These are phyloP conservation scores for Smallanthus sonchifolius DNA, from an alignment of 129 eudicot genomes.

Conservation along the genomic window DNA sequence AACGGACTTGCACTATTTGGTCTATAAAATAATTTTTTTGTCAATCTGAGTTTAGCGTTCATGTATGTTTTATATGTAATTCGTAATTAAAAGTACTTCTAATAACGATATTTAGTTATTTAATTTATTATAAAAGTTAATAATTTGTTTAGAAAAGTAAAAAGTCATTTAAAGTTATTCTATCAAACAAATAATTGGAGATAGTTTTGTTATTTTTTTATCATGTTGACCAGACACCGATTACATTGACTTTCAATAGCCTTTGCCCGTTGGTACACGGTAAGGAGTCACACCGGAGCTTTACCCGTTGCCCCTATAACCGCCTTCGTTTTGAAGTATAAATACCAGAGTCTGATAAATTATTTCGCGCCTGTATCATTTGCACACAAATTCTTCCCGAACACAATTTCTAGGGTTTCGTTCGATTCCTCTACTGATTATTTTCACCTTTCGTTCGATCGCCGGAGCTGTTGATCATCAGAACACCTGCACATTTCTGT, in stretches of 20 bases:
- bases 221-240: not conserved
- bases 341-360: slow-evolving; percentile 13
- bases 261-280: not conserved
- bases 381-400: slow-evolving; percentile 13
- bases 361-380: slow-evolving; percentile 41
- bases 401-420: slow-evolving; percentile 26
- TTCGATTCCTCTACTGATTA: not conserved
- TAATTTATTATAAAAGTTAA: too few species aligned
- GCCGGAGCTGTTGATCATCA: slow-evolving; percentile 11
- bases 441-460: not conserved
- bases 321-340: slow-evolving; percentile 25
- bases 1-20: too few species aligned
- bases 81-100: too few species aligned
- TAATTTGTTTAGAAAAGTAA: too few species aligned
- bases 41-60: too few species aligned
- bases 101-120: too few species aligned
- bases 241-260: not conserved
- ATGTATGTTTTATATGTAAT: too few species aligned
- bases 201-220: too few species aligned
- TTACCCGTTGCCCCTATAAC: slow-evolving; percentile 7
- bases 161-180: too few species aligned
- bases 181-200: too few species aligned
- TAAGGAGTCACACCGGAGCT: not conserved
- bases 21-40: too few species aligned
- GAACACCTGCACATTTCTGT: slow-evolving; percentile 1